Base-by-base conservation (phyloP, 208 protist genomes). In the Tritrichomonas foetus region DNA sequence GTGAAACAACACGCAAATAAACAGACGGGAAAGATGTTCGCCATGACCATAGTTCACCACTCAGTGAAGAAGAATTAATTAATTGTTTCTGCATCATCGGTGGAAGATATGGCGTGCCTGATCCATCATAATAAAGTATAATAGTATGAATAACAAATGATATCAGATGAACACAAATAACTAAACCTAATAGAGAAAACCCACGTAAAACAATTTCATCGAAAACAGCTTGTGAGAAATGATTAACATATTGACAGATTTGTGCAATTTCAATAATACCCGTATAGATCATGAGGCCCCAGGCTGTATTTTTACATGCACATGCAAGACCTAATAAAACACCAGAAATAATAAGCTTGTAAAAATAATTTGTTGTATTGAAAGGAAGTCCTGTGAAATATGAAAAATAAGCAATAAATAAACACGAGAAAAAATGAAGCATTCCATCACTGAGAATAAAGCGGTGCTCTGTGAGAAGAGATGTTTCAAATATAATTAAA, bases 361-460 rank as follows among this genome's bases (percentile, higher is more conserved):
- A 8, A 69, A 33, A 69, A 69, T n/a, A 69, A 30, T 69, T 5
- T 61, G 5, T 16, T 22, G 5, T 5, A 22, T 22, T 22, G 16
- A 16, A 16, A 22, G 53, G 16, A 61, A 61, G 53, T 22, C 53
- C 16, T 5, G 53, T 82, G 41, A 82, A 82, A 50, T 47, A 41
- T n/a, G 74, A 30, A 27, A 82, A 82, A 47, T 13, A 49, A 50
- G 33, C 74, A 50, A 82, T 47, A 39, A 47, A 39, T 25, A 82
- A 39, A n/a, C 33, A 30, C 14, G 74, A 82, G 50, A 82, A 82
- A 39, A 82, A 82, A 39, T 82, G 74, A 3, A 82, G 41, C 1
- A 82, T 82, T 82, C 74, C 74, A 82, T 82, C 74, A 82, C 74
- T 82, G 2, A 82, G 33, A 50, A 82, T 82, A 82, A 53, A 82